phyloP scores from a whole-genome alignment of 768 basidiomycete genomes.

The Dictyophora rubrovolvata region DNA sequence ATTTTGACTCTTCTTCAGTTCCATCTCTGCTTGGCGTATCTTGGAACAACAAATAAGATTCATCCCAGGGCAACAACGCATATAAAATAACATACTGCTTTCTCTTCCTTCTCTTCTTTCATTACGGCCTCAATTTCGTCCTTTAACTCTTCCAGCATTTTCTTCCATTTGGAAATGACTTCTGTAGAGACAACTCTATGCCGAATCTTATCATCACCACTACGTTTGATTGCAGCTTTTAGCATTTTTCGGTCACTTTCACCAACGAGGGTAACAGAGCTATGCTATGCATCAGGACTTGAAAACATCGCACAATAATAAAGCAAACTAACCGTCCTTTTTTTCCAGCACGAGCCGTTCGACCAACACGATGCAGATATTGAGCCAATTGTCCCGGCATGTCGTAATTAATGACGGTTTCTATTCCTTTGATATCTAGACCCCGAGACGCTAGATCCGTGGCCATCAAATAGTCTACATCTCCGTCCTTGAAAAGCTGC shows the following conservation, averaged over 20 bases:
- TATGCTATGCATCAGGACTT: slow-evolving; percentile 20
- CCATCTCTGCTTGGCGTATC: slow-evolving; percentile 92
- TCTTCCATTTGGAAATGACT: slow-evolving; percentile 56
- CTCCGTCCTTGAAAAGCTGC: slow-evolving; percentile 76
- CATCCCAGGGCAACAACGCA: slow-evolving; percentile 7
- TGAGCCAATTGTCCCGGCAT: slow-evolving; percentile 91
- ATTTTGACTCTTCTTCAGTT: slow-evolving; percentile 88
- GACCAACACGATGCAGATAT: slow-evolving; percentile 94
- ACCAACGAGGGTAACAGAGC: slow-evolving; percentile 90
- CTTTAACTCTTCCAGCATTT: slow-evolving; percentile 61
- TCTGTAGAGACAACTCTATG: slow-evolving; percentile 83
- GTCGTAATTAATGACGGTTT: slow-evolving; percentile 98
- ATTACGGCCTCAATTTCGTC: slow-evolving; percentile 71
- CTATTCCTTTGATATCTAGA: slow-evolving; percentile 94
- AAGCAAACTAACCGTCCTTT: slow-evolving; percentile 65
- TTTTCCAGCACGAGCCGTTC: slow-evolving; percentile 91
- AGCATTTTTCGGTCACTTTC: slow-evolving; percentile 95
- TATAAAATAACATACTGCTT: slow-evolving; percentile 42
- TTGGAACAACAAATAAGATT: slow-evolving; percentile 21
- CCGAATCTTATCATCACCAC: slow-evolving; percentile 70
- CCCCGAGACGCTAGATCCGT: slow-evolving; percentile 94
- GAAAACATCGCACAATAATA: background rate
- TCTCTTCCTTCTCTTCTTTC: slow-evolving; percentile 92
- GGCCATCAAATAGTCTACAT: slow-evolving; percentile 88
- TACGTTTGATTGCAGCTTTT: slow-evolving; percentile 89